A percentile compares a stretch with the other conserved stretches of the same genome.
Evolutionary conservation across 2,329 filamentous ascomycete species (phyloP).

Genomic region (Xylariaceae sp.): DNA sequence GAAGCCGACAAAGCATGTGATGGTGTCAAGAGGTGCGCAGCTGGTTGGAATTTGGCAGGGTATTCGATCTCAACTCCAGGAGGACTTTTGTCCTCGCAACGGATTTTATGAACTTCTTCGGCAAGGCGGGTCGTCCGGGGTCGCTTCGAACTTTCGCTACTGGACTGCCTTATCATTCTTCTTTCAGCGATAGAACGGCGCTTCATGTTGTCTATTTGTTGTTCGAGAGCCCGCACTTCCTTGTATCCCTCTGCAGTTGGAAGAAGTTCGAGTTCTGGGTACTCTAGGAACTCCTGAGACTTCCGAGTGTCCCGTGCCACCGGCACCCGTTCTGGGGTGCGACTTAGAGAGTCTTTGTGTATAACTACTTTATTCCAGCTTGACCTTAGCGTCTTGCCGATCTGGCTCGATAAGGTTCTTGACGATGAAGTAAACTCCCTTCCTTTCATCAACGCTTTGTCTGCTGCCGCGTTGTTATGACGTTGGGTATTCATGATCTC

Average conservation of each 20-base stretch:
- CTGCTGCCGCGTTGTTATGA: background rate
- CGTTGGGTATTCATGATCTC: background rate
- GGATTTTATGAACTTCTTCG: slow-evolving; percentile 37
- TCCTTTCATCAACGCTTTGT: slow-evolving; percentile 8
- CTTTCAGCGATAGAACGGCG: slow-evolving; percentile 42
- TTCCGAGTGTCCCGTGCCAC: slow-evolving; percentile 9
- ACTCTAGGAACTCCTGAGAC: slow-evolving; percentile 36
- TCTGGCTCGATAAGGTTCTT: slow-evolving; percentile 34
- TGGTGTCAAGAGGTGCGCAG: slow-evolving; percentile 18
- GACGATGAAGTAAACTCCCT: slow-evolving; percentile 20
- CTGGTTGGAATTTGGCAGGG: background rate
- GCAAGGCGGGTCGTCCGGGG: slow-evolving; percentile 34
- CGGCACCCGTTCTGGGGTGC: slow-evolving; percentile 7
- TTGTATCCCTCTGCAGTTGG: slow-evolving; percentile 40
- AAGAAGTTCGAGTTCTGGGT: slow-evolving; percentile 45
- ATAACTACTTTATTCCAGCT: slow-evolving; percentile 33
- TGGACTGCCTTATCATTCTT: slow-evolving; percentile 15
- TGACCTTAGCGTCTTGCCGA: slow-evolving; percentile 35
- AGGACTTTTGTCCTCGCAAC: slow-evolving; percentile 17
- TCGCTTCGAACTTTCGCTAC: slow-evolving; percentile 26
- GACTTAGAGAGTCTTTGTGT: slow-evolving; percentile 15
- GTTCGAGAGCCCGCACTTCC: slow-evolving; percentile 42
- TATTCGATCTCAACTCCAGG: slow-evolving; percentile 14
- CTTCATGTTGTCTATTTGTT: slow-evolving; percentile 42
- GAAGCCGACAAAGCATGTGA: slow-evolving; percentile 10